Evolutionary conservation across 345 rosid species (phyloP), one percentile per base, ranked within the genome.

Genomic region (Eucalyptus viminalis): DNA sequence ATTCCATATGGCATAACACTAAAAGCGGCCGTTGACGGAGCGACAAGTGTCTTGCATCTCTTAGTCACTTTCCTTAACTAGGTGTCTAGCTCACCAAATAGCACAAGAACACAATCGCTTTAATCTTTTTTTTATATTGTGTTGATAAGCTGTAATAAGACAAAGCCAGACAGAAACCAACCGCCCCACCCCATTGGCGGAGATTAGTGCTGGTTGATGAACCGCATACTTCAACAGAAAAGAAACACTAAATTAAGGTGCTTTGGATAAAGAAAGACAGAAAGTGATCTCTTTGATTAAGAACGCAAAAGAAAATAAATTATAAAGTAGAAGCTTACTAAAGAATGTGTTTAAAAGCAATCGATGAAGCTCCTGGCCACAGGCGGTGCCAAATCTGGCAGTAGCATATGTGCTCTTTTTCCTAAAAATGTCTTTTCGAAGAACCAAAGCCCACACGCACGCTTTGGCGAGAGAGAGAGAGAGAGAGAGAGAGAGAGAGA

Each of bases 381-480:
- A n/a, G 44, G 44, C 87, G 60, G 51, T 24, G 15, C 91, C 40
- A 89, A 86, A 88, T 69, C 60, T 50, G 86, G 93, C 37, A 90
- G 65, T 49, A 50, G 91, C 16, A 86, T 88, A 51, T 49, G 49
- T 86, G 89, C 88, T 49, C 47, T 67, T 86, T 91, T 47, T 76
- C 34, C 92, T 49, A 37, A 19, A 89, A 88, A 89, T n/a, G 92
- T 89, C 92, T 81, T 85, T 83, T 92, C 91, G 88, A 58, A 51
- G 87, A 81, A 87, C 87, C n/a, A 31, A 34, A 50, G 56, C 47
- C n/a, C 80, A 11, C 40, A 58, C 85, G 85, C 85, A 76, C 47
- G 85, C 85, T 40, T 6, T 65, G 40, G 37, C 37, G 67, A 27
- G 67, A 11, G 67, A 16, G 80, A 15, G 81, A 22, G 85, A 80